A percentile compares a stretch with the other conserved stretches of the same genome.
Conservation (phyloP, 768 basidiomycete species). For the Favolaschia claudopus region DNA sequence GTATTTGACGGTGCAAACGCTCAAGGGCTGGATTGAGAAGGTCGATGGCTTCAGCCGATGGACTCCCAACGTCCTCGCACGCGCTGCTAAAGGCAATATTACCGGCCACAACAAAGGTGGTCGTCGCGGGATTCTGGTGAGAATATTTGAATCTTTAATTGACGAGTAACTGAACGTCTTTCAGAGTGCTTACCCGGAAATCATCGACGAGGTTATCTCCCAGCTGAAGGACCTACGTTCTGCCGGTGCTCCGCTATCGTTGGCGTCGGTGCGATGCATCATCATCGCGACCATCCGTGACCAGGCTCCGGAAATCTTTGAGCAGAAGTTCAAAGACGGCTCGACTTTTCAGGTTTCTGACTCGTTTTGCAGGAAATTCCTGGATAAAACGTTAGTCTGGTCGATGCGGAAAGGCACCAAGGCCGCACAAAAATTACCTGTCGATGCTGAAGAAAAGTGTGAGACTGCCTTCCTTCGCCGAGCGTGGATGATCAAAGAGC, state of each 20-base stretch:
- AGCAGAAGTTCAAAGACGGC: constrained; percentile 15
- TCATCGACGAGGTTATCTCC: background rate
- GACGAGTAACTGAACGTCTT: constrained; percentile 20
- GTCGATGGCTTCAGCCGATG: constrained; percentile 7
- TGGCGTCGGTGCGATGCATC: constrained; percentile 1
- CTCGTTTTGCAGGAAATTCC: constrained; percentile 29
- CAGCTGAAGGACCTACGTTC: background rate
- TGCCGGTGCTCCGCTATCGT: constrained; percentile 1
- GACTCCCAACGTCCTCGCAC: background rate
- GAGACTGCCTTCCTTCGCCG: constrained; percentile 16
- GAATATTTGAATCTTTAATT: constrained; percentile 5
- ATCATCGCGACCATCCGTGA: constrained; percentile 20
- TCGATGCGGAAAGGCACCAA: constrained; percentile 30
- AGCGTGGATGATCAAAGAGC: constrained; percentile 22
- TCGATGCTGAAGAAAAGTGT: constrained; percentile 24
- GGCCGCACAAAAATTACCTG: constrained; percentile 39
- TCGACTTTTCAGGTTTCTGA: constrained; percentile 25
- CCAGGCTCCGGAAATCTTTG: constrained; percentile 32
- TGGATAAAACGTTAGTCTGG: constrained; percentile 26
- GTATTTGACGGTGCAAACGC: background rate
- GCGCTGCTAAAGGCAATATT: constrained; percentile 8
- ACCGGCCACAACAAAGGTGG: constrained; percentile 17
- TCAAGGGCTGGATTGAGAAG: constrained; percentile 12
- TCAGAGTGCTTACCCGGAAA: constrained; percentile 7
- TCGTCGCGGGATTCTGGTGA: constrained; percentile 12